phyloP scores from a whole-genome alignment of 2,329 filamentous ascomycete species.

The Hyphodiscus sp. region DNA sequence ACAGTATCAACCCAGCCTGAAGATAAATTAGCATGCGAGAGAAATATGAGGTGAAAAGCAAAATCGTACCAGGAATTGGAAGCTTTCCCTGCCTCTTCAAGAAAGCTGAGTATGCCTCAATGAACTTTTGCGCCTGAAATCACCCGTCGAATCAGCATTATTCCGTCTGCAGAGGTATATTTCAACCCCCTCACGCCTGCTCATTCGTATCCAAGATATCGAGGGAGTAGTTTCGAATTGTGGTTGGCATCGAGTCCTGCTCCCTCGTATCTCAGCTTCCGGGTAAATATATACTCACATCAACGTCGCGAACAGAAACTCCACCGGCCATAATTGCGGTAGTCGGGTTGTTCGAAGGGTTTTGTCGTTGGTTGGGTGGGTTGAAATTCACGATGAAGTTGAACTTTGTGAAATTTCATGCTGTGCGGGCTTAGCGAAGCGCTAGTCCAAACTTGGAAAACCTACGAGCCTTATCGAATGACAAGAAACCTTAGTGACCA shows the following conservation, averaged over 20 bases:
- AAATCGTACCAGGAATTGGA: conserved; percentile 71
- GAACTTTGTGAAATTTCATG: neutral
- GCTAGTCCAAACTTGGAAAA: neutral
- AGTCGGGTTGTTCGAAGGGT: conserved; percentile 20
- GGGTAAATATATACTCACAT: conserved; percentile 52
- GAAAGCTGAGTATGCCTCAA: conserved; percentile 78
- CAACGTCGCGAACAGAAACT: conserved; percentile 78
- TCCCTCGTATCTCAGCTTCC: conserved; percentile 10
- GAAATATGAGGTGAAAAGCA: neutral
- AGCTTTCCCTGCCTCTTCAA: conserved; percentile 93
- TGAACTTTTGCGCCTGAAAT: conserved; percentile 78
- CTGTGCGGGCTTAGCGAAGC: neutral
- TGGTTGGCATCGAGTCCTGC: conserved; percentile 16
- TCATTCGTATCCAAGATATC: conserved; percentile 35
- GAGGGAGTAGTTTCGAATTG: conserved; percentile 11
- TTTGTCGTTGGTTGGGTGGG: conserved; percentile 10
- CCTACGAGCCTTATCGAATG: too few species aligned
- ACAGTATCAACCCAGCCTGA: conserved; percentile 98
- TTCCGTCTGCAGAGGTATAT: conserved; percentile 69
- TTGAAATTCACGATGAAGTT: conserved; percentile 2
- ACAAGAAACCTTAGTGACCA: too few species aligned
- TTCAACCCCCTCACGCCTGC: conserved; percentile 66
- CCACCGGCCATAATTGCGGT: conserved; percentile 73
- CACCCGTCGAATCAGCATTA: conserved; percentile 53
- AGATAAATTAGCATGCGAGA: conserved; percentile 15